Evolutionary conservation across 2,329 filamentous ascomycete genomes (phyloP).

Genomic region (Cyphellophora attinorum): DNA sequence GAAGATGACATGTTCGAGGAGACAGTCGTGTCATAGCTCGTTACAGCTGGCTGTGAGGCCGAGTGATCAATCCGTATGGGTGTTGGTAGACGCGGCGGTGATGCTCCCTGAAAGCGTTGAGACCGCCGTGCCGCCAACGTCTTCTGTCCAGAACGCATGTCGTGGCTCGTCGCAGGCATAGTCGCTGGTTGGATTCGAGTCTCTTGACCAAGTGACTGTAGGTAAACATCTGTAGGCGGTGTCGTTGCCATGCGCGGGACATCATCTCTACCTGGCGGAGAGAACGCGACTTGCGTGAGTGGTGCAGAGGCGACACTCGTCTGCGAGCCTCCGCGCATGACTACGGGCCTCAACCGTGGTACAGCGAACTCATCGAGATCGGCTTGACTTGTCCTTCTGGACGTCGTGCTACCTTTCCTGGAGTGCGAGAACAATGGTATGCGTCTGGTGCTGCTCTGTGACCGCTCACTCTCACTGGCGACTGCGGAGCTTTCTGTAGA

Average conservation of each 20-base stretch:
- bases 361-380: constrained; percentile 40
- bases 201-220: constrained; percentile 1
- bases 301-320: constrained; percentile 24
- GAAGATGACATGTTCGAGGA: constrained; percentile 12
- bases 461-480: constrained; percentile 27
- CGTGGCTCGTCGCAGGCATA: not conserved
- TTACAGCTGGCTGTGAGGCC: constrained; percentile 8
- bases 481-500: constrained; percentile 26
- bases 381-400: constrained; percentile 23
- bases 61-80: constrained; percentile 15
- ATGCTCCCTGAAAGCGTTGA: constrained; percentile 13
- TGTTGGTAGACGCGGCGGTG: constrained; percentile 11
- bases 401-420: constrained; percentile 33
- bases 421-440: constrained; percentile 26
- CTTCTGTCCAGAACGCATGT: too few relatives aligned
- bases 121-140: too few relatives aligned
- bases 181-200: not conserved
- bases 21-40: constrained; percentile 14
- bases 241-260: too few relatives aligned
- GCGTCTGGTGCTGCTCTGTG: constrained; percentile 27
- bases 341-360: constrained; percentile 38
- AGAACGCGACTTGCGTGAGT: too few relatives aligned
- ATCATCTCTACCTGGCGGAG: too few relatives aligned
- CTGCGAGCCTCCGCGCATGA: constrained; percentile 34
- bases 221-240: too few relatives aligned